phyloP scores from a whole-genome alignment of 371 early-diverging fungal species.

The Sanchytrium tribonematis region DNA sequence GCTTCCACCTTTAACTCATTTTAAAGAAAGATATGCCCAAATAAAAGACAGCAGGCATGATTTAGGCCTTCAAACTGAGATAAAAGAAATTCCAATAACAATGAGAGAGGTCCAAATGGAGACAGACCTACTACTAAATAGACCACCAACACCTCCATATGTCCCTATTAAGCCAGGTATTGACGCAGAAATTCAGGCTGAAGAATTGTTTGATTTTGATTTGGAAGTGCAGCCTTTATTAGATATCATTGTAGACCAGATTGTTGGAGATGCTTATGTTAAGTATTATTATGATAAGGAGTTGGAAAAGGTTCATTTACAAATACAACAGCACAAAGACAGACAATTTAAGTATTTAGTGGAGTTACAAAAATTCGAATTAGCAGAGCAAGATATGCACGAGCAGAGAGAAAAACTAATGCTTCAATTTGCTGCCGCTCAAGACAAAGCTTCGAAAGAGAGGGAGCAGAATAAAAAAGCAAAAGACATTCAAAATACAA shows the following conservation, averaged over 20 bases:
- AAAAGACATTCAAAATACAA: neutral
- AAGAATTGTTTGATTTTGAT: neutral
- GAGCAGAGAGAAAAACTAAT: neutral
- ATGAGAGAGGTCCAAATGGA: neutral
- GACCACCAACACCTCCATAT: constrained; percentile 1
- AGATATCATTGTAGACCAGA: neutral
- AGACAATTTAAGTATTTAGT: neutral
- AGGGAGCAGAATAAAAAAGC: neutral
- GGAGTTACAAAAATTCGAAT: neutral
- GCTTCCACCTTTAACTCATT: neutral
- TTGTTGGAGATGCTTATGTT: neutral
- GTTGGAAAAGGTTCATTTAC: neutral
- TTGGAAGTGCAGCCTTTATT: neutral
- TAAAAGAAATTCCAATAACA: neutral
- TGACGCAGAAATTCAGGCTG: neutral
- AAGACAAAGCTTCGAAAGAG: neutral
- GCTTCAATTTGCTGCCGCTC: neutral
- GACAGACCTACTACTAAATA: neutral
- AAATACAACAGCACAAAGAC: neutral
- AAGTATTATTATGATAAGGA: constrained; percentile 1
- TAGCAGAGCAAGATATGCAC: neutral
- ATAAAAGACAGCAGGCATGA: neutral
- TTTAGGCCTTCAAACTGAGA: neutral
- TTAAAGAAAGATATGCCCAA: neutral
- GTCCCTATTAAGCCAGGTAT: neutral